phyloP scores from a whole-genome alignment of 108 stramenopile species.

The Cyclotella cryptica region DNA sequence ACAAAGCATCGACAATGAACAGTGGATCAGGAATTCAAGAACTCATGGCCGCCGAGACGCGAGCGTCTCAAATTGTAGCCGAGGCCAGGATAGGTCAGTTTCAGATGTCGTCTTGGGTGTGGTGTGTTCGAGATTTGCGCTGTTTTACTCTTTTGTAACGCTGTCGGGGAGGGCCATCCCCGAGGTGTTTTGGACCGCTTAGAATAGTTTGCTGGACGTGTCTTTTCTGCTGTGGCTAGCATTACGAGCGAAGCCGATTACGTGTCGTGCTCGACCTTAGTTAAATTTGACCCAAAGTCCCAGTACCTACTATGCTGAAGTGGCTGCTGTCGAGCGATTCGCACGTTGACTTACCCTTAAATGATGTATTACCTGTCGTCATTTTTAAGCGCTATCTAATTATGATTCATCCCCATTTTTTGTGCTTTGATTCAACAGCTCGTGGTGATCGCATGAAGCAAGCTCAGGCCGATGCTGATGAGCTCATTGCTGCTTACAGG shows the following conservation, averaged over 20 bases:
- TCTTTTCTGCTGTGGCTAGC: no score
- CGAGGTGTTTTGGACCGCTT: no score
- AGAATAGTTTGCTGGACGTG: no score
- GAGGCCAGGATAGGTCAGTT: constrained; percentile 94
- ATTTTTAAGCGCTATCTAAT: background rate
- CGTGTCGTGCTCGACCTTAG: no score
- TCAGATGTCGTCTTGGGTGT: background rate
- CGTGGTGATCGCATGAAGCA: constrained; percentile 96
- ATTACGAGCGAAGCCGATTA: no score
- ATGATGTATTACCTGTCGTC: background rate
- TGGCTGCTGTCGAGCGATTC: no score
- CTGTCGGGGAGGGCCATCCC: no score
- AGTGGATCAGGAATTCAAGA: constrained; percentile 94
- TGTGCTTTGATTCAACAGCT: constrained; percentile 47
- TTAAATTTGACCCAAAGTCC: no score
- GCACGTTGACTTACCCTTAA: no score
- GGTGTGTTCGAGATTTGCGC: background rate
- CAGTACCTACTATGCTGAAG: no score
- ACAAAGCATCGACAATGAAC: constrained; percentile 60
- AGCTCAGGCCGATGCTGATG: constrained; percentile 88
- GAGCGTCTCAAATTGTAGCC: constrained; percentile 94
- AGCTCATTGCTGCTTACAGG: constrained; percentile 85
- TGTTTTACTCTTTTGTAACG: background rate
- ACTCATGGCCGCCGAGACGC: constrained; percentile 94
- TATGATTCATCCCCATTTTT: background rate